Evolutionary conservation across 148 eudicot species (phyloP).

Genomic region (Vaccinium macrocarpon): DNA sequence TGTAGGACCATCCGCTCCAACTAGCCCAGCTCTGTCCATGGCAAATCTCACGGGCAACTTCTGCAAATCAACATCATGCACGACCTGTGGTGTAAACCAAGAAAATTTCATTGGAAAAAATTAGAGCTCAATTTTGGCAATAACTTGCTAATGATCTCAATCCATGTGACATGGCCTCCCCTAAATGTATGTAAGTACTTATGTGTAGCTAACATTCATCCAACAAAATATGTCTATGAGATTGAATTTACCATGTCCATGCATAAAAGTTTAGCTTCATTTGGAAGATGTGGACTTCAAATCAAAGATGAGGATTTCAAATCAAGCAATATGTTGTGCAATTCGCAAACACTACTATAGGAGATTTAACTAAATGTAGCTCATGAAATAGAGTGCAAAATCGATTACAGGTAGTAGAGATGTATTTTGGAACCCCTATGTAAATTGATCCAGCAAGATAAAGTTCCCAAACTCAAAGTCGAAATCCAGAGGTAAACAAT

Average conservation of each 20-base stretch:
- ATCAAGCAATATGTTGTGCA: neutral
- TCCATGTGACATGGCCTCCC: neutral
- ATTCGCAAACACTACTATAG: neutral
- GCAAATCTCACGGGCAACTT: constrained; percentile 91
- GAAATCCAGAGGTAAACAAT: neutral
- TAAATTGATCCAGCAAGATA: neutral
- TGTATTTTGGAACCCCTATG: neutral
- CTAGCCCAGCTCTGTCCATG: constrained; percentile 87
- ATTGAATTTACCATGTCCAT: neutral
- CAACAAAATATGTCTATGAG: neutral
- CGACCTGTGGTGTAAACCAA: constrained; percentile 47
- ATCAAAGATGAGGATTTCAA: neutral
- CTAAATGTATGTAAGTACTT: neutral
- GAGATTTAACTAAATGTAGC: neutral
- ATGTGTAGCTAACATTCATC: neutral
- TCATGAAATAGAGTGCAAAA: neutral
- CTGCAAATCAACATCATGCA: constrained; percentile 87
- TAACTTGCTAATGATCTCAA: neutral
- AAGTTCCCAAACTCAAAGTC: neutral
- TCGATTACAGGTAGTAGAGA: neutral
- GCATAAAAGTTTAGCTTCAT: neutral
- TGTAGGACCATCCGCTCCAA: constrained; percentile 92
- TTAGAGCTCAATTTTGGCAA: neutral
- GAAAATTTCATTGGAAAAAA: constrained; percentile 2
- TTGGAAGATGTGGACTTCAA: neutral